phyloP scores from a whole-genome alignment of 2,329 filamentous ascomycete species.

The Tolypocladium endophyticum region DNA sequence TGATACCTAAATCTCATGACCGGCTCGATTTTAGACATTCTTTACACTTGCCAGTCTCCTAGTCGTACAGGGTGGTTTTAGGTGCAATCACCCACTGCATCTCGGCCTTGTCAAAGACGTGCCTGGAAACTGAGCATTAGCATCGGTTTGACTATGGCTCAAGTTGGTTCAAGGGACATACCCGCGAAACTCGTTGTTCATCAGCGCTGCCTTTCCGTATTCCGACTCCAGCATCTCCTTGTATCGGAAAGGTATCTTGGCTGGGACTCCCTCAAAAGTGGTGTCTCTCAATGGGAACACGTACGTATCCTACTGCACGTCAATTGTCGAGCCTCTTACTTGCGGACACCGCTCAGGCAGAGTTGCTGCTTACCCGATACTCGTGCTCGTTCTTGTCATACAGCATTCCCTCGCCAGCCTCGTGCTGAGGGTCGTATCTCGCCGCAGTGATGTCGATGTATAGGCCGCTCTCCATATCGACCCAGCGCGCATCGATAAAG shows the following conservation, averaged over 20 bases:
- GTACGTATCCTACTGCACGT: slow-evolving; percentile 34
- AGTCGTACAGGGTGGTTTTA: neutral
- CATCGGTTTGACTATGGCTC: slow-evolving; percentile 4
- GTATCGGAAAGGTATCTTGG: slow-evolving; percentile 55
- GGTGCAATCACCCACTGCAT: slow-evolving; percentile 19
- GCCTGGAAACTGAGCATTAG: slow-evolving; percentile 13
- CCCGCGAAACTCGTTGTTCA: slow-evolving; percentile 39
- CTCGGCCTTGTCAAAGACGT: slow-evolving; percentile 28
- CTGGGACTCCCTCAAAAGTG: slow-evolving; percentile 55
- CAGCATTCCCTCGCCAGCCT: slow-evolving; percentile 32
- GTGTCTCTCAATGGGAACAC: slow-evolving; percentile 61
- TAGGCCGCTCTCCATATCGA: slow-evolving; percentile 33
- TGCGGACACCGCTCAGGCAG: neutral
- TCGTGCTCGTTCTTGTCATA: slow-evolving; percentile 41
- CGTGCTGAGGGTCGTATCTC: slow-evolving; percentile 35
- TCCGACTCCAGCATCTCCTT: slow-evolving; percentile 47
- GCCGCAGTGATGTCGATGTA: slow-evolving; percentile 42
- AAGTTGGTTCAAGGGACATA: slow-evolving; percentile 19
- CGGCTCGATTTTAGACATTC: neutral
- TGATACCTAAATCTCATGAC: neutral
- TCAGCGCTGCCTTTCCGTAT: slow-evolving; percentile 42
- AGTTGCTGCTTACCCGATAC: slow-evolving; percentile 25
- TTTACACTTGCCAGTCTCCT: neutral
- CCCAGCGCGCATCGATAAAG: slow-evolving; percentile 37
- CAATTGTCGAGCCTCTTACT: neutral